A percentile compares a stretch with the other conserved stretches of the same genome.
phyloP scores from a whole-genome alignment of 2,329 filamentous ascomycete genomes.

The Aureobasidium subglaciale region DNA sequence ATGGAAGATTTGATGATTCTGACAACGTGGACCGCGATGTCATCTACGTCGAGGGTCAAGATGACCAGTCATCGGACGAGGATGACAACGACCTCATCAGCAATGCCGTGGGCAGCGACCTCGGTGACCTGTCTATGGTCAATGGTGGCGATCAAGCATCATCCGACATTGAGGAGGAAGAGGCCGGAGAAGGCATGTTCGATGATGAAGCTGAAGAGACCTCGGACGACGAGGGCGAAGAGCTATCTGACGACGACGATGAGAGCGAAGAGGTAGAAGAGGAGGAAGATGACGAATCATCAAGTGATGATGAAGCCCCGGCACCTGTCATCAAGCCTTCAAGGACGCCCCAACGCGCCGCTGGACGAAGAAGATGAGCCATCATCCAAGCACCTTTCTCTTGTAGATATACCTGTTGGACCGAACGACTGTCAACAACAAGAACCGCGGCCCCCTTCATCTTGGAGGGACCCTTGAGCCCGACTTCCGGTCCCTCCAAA shows the following conservation, averaged over 20 bases:
- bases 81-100: conserved; percentile 30
- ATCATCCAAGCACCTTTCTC: background rate
- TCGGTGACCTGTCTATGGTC: conserved; percentile 17
- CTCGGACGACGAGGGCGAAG: conserved; percentile 39
- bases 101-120: conserved; percentile 17
- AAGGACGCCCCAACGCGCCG: conserved; percentile 16
- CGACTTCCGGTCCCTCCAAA: background rate
- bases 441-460: background rate
- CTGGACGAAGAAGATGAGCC: conserved; percentile 22
- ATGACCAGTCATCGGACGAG: conserved; percentile 51
- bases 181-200: conserved; percentile 34
- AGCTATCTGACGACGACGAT: conserved; percentile 38
- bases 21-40: conserved; percentile 64
- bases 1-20: conserved; percentile 47
- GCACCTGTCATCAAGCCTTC: conserved; percentile 17
- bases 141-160: conserved; percentile 19
- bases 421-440: background rate
- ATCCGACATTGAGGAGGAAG: conserved; percentile 21
- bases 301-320: conserved; percentile 15
- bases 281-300: conserved; percentile 21
- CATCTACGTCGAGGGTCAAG: conserved; percentile 81
- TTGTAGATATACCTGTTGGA: background rate
- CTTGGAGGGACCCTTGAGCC: no score
- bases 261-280: conserved; percentile 36
- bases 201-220: conserved; percentile 48